Conservation (phyloP, 768 basidiomycete species). For the Mrakia hoshinonis region DNA sequence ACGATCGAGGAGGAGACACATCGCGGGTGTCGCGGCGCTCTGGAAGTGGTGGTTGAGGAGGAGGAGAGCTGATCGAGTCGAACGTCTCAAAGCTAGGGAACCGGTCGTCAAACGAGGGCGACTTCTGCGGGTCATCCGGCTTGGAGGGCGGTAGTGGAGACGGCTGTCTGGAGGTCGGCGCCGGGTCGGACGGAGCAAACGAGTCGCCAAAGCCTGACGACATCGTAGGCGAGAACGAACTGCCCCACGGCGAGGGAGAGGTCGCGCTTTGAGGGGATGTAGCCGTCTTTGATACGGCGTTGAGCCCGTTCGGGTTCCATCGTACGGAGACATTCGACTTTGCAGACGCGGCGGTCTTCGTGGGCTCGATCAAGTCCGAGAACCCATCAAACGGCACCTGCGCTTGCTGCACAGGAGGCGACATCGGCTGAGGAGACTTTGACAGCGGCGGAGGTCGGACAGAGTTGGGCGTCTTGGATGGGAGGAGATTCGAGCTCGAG, state of each 20-base stretch:
- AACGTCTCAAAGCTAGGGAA: conserved; percentile 24
- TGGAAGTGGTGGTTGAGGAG: not conserved
- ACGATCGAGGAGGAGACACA: not conserved
- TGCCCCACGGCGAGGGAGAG: conserved; percentile 3
- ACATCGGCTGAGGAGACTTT: not conserved
- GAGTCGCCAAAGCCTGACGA: conserved; percentile 15
- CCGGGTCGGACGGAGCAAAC: not conserved
- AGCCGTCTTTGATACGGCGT: not conserved
- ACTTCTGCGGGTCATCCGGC: not conserved
- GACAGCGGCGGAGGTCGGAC: not conserved
- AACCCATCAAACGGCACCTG: conserved; percentile 23
- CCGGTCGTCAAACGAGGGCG: conserved; percentile 26
- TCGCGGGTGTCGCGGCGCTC: not conserved
- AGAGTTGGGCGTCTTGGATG: not conserved
- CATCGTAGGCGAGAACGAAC: not conserved
- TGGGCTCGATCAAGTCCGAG: conserved; percentile 1
- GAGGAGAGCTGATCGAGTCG: not conserved
- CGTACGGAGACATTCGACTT: not conserved
- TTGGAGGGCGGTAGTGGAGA: not conserved
- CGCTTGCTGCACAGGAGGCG: not conserved
- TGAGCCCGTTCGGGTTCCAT: not conserved
- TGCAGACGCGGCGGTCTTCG: not conserved
- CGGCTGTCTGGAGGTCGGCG: not conserved
- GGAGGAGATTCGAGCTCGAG: not conserved
- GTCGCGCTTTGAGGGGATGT: conserved; percentile 1